phyloP scores from a whole-genome alignment of 2,329 filamentous ascomycete species.

The Colletotrichum caudatum region DNA sequence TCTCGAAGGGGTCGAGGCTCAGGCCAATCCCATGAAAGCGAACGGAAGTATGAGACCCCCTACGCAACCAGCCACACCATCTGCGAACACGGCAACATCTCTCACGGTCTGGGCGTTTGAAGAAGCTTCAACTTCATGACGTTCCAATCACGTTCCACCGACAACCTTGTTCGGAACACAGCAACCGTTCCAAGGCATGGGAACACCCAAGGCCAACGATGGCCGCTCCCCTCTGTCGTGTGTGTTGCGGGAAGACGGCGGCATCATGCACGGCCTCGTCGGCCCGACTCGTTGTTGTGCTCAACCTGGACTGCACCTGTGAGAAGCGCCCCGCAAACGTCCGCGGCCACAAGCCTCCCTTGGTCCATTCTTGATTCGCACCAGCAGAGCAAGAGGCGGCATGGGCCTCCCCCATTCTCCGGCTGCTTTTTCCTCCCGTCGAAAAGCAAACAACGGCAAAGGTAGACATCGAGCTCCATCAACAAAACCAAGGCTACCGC shows the following conservation, averaged over 20 bases:
- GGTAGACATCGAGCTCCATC: too few relatives aligned
- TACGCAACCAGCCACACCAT: constrained; percentile 44
- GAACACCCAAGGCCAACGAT: too few relatives aligned
- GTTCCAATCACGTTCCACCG: background rate
- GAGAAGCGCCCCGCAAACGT: constrained; percentile 40
- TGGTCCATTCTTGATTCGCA: too few relatives aligned
- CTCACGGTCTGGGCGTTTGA: constrained; percentile 43
- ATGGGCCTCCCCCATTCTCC: too few relatives aligned
- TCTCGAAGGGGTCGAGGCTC: background rate
- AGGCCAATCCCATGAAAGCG: background rate
- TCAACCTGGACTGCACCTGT: constrained; percentile 38
- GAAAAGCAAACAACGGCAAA: too few relatives aligned
- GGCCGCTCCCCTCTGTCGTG: too few relatives aligned
- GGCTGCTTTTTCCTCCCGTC: too few relatives aligned
- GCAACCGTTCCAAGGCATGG: too few relatives aligned
- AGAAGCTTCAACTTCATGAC: background rate
- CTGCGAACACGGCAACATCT: constrained; percentile 46
- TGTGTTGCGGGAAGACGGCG: constrained; percentile 45
- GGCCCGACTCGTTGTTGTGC: constrained; percentile 31
- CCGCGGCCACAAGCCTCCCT: constrained; percentile 49
- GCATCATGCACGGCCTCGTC: constrained; percentile 49
- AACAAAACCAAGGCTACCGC: background rate
- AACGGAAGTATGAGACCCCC: background rate
- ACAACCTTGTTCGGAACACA: too few relatives aligned
- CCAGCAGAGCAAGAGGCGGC: too few relatives aligned